phyloP scores from a whole-genome alignment of 768 basidiomycete genomes.

The Podaxis rugospora region DNA sequence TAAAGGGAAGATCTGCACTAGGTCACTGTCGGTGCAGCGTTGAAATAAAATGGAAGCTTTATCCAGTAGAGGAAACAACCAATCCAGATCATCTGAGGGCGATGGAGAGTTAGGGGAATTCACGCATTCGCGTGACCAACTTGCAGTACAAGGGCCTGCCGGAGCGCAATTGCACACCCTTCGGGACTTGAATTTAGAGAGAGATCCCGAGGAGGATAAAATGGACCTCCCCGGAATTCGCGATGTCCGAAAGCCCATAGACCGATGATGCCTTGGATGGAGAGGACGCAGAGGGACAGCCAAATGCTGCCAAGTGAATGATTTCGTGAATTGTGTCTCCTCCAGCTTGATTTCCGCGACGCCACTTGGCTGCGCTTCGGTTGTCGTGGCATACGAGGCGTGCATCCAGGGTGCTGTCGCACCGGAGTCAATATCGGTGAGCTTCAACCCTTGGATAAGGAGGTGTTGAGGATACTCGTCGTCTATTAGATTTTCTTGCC shows the following conservation, averaged over 20 bases:
- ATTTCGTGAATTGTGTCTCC: not conserved
- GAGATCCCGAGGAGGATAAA: not conserved
- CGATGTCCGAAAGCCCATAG: not conserved
- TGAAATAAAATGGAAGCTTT: no score
- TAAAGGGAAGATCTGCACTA: no score
- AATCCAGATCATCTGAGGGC: no score
- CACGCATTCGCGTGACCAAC: no score
- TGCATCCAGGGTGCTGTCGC: slow-evolving; percentile 11
- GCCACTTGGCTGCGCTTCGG: not conserved
- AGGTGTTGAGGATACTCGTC: slow-evolving; percentile 9
- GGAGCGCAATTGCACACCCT: no score
- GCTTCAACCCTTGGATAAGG: not conserved
- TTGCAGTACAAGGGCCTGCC: no score
- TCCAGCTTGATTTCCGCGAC: slow-evolving; percentile 1
- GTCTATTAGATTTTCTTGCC: slow-evolving; percentile 6
- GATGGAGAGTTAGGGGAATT: no score
- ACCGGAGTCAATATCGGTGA: slow-evolving; percentile 7
- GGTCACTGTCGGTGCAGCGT: no score
- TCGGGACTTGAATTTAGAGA: not conserved
- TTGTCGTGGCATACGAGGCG: not conserved
- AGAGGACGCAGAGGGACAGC: slow-evolving; percentile 1
- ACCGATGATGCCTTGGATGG: not conserved
- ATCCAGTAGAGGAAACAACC: no score
- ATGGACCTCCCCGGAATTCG: not conserved
- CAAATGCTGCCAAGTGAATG: slow-evolving; percentile 5